phyloP scores from a whole-genome alignment of 2,329 filamentous ascomycete species.

The Fusarium sp. region DNA sequence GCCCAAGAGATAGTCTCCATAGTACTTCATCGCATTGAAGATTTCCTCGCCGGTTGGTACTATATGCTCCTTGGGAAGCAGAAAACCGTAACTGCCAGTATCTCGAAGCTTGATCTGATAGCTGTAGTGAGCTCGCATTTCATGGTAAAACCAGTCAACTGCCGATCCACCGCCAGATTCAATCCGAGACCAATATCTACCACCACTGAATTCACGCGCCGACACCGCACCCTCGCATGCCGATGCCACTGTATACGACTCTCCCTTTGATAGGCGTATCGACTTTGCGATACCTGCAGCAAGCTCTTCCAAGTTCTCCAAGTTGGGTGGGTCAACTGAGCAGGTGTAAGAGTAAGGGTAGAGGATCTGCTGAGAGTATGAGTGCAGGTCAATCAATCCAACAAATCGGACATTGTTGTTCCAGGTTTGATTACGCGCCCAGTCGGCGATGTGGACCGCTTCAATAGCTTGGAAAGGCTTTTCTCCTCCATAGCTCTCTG shows the following conservation, averaged over 20 bases:
- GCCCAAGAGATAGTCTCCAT: constrained; percentile 83
- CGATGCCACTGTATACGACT: constrained; percentile 82
- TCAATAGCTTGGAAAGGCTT: constrained; percentile 88
- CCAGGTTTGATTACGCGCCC: constrained; percentile 85
- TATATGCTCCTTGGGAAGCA: constrained; percentile 89
- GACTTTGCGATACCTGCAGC: constrained; percentile 90
- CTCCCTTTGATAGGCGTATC: constrained; percentile 84
- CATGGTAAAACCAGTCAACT: constrained; percentile 96
- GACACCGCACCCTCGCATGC: constrained; percentile 86
- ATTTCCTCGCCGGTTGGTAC: constrained; percentile 91
- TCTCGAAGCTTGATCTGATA: constrained; percentile 97
- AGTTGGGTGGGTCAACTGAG: constrained; percentile 80
- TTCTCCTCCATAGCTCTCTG: constrained; percentile 89
- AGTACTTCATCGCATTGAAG: constrained; percentile 84
- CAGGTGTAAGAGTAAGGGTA: constrained; percentile 95
- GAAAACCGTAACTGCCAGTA: constrained; percentile 93
- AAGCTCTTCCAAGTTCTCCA: constrained; percentile 93
- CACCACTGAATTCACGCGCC: constrained; percentile 42
- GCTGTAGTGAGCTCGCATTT: constrained; percentile 84
- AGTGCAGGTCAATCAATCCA: constrained; percentile 92
- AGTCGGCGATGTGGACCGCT: constrained; percentile 80
- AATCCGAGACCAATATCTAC: constrained; percentile 62
- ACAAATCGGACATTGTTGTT: constrained; percentile 83
- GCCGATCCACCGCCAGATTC: constrained; percentile 87
- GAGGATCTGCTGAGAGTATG: constrained; percentile 94